Evolutionary conservation across 441 rosid genomes (phyloP), one percentile per base, ranked within the genome.

Genomic region (Arabidopsis hybrid): DNA sequence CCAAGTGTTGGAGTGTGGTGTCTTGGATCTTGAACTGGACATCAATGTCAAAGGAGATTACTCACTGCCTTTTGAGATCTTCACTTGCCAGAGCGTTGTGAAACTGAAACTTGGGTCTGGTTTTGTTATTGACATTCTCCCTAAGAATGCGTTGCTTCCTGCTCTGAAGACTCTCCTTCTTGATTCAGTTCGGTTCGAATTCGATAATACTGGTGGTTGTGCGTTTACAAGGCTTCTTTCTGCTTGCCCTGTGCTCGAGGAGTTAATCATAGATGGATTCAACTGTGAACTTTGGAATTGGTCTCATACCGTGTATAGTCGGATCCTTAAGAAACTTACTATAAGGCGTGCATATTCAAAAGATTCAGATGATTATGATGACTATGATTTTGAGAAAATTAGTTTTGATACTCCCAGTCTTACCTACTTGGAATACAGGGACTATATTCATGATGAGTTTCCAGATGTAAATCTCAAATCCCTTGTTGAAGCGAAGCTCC

Each of bases 51-150:
- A 40, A 21, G 35, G 3, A 18, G 35, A 6, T 0, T 39, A 21
- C 4, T 40, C 35, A 40, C 35, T 60, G 2, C 65, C 50, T 60
- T 7, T 1, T 18, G 16, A 60, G 8, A 8, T 39, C 6, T 60
- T 60, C 13, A 46, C 56, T 46, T 63, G 68, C 68, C 46, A 32
- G 56, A 63, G 14, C 5, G 16, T 64, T 64, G 56, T 0, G 4
- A 64, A 32, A 64, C 5, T 64, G 43, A 6, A 46, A 10, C 8
- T 64, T 5, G 56, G 56, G 68, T 64, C 21, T 61, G 21, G 36
- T 13, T 61, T 61, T 18, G 51, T 14, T 61, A 43, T 61, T 1
- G 36, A 13, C 18, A 1, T 7, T 0, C 4, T 42, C 36, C 66
- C 51, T 3, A 3, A 8, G 7, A 21, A 61, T 42, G 51, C 38